Conservation (phyloP, 768 basidiomycete species). For the Pleurotus salmoneostramineus region DNA sequence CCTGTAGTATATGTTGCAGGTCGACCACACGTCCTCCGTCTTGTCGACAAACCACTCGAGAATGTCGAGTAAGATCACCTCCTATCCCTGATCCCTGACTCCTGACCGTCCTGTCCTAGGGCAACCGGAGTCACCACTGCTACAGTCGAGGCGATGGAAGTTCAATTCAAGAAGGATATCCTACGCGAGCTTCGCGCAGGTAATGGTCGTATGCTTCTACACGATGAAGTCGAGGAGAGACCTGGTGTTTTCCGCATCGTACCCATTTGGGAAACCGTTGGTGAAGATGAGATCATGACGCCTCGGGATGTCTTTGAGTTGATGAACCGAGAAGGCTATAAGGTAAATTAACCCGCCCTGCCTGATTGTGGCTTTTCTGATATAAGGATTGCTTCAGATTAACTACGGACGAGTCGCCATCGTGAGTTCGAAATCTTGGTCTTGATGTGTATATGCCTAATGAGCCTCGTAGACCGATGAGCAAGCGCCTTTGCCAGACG, state of each 20-base stretch:
- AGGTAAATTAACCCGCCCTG: constrained; percentile 35
- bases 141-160: constrained; percentile 91
- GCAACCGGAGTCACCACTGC: constrained; percentile 91
- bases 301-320: constrained; percentile 77
- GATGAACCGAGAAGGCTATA: constrained; percentile 75
- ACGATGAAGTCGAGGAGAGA: constrained; percentile 93
- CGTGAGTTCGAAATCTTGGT: constrained; percentile 38
- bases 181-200: constrained; percentile 72
- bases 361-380: background rate
- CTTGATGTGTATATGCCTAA: constrained; percentile 9
- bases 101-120: constrained; percentile 31
- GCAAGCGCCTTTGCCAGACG: constrained; percentile 90
- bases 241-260: constrained; percentile 89
- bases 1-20: constrained; percentile 90
- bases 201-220: constrained; percentile 79
- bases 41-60: constrained; percentile 83
- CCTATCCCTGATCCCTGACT: background rate
- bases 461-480: constrained; percentile 77
- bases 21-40: constrained; percentile 84
- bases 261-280: constrained; percentile 90
- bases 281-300: constrained; percentile 81
- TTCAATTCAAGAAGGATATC: constrained; percentile 83
- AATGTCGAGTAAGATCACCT: constrained; percentile 83
- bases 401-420: constrained; percentile 89
- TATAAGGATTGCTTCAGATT: constrained; percentile 40